phyloP scores from a whole-genome alignment of 805 yeast species.

The Saturnispora serradocipensis region DNA sequence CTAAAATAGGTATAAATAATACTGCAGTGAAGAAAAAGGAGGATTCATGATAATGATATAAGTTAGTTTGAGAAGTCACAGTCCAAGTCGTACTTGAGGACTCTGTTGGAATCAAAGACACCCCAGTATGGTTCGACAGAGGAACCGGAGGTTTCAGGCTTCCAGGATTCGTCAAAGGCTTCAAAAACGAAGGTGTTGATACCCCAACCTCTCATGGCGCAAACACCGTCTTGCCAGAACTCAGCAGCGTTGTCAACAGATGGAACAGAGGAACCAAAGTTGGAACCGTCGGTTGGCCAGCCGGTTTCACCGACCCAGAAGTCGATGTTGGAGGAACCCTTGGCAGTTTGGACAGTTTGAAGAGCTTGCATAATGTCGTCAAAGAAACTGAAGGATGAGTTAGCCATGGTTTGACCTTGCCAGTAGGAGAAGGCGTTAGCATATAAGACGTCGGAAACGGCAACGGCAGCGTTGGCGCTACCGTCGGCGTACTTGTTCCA shows the following conservation, averaged over 20 bases:
- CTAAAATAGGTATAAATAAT: neutral
- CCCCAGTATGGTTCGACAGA: conserved; percentile 95
- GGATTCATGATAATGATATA: neutral
- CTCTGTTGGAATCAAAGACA: conserved; percentile 50
- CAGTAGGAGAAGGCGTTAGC: conserved; percentile 98
- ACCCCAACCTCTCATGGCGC: conserved; percentile 96
- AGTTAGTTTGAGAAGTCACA: conserved; percentile 33
- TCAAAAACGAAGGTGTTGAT: conserved; percentile 86
- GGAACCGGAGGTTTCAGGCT: conserved; percentile 83
- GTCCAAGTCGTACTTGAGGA: conserved; percentile 35
- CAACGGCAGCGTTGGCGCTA: conserved; percentile 56
- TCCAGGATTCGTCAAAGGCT: conserved; percentile 95
- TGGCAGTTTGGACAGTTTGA: conserved; percentile 74
- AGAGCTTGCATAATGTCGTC: conserved; percentile 98
- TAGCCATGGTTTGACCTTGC: conserved; percentile 87
- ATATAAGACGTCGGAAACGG: conserved; percentile 75
- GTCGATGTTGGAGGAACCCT: conserved; percentile 77
- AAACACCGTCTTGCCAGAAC: conserved; percentile 83
- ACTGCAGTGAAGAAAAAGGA: neutral
- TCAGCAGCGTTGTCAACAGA: conserved; percentile 60
- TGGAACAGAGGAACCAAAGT: conserved; percentile 60
- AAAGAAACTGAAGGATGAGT: conserved; percentile 84
- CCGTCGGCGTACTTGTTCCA: conserved; percentile 90
- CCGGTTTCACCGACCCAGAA: conserved; percentile 98
- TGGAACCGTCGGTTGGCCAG: conserved; percentile 86